Evolutionary conservation across 2,329 filamentous ascomycete genomes (phyloP).

Genomic region (Fusarium scirpi): DNA sequence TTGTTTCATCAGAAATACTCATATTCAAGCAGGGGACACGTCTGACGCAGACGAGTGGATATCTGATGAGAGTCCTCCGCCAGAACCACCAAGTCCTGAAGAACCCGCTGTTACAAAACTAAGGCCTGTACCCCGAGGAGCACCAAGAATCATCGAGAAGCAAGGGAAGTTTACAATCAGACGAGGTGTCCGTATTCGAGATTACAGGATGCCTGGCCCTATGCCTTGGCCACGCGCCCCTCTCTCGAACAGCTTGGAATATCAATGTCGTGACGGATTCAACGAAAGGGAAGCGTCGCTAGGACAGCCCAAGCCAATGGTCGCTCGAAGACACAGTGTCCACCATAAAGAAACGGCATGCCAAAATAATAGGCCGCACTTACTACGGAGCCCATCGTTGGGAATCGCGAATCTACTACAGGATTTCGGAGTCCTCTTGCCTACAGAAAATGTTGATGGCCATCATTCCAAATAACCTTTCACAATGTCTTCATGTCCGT

Average conservation of each 20-base stretch:
- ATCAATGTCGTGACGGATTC: constrained; percentile 51
- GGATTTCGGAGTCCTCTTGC: background rate
- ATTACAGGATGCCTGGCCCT: constrained; percentile 44
- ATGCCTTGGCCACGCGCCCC: background rate
- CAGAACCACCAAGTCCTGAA: background rate
- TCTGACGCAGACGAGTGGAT: background rate
- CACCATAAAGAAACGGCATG: background rate
- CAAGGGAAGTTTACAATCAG: constrained; percentile 47
- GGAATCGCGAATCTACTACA: background rate
- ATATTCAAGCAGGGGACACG: background rate
- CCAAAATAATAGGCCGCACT: background rate
- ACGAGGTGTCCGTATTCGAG: constrained; percentile 48
- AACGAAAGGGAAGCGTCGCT: constrained; percentile 37
- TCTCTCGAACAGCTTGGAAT: constrained; percentile 29
- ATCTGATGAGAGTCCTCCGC: background rate
- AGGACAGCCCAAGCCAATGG: constrained; percentile 31
- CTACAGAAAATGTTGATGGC: background rate
- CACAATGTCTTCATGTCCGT: constrained; percentile 14
- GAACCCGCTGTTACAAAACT: constrained; percentile 27
- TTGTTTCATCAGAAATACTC: background rate
- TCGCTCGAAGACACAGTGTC: background rate
- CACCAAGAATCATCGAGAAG: constrained; percentile 43
- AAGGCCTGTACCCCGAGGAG: constrained; percentile 44
- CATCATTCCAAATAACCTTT: background rate
- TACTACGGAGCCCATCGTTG: constrained; percentile 17